Percentiles rank a stretch among this genome's conserved stretches.
These are phyloP conservation scores for Schizonepeta tenuifolia DNA, from an alignment of 257 asterid species.

Conservation along the genomic window DNA sequence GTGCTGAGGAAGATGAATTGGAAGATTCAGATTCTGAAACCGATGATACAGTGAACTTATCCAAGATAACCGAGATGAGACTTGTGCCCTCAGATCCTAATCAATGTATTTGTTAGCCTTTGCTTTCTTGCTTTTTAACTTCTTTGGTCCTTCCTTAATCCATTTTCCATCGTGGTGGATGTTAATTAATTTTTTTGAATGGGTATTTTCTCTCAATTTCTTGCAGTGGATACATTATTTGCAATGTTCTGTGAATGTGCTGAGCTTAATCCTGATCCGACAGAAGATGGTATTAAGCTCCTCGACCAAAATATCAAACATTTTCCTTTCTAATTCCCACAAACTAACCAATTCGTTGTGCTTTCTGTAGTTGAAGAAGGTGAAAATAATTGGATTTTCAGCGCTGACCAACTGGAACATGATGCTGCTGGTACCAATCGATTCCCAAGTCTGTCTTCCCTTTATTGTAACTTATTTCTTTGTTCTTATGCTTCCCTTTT, in stretches of 20 bases:
- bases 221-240: conserved; percentile 81
- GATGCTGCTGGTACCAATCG: conserved; percentile 41
- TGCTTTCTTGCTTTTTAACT: no score
- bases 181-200: neutral
- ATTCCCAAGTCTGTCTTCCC: neutral
- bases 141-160: neutral
- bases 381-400: conserved; percentile 81
- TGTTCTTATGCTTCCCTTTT: neutral
- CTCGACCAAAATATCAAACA: neutral
- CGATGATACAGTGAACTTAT: conserved; percentile 53
- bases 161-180: neutral
- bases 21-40: conserved; percentile 75
- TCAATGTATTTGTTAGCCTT: conserved; percentile 49
- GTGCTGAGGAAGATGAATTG: conserved; percentile 66
- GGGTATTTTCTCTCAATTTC: neutral
- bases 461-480: conserved; percentile 9
- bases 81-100: conserved; percentile 84
- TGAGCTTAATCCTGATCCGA: conserved; percentile 92
- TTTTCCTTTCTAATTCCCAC: neutral
- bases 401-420: conserved; percentile 64
- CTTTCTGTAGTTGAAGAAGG: conserved; percentile 54
- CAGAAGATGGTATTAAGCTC: conserved; percentile 51
- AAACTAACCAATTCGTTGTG: conserved; percentile 24
- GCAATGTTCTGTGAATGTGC: conserved; percentile 90
- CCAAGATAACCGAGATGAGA: conserved; percentile 86